Base-by-base conservation (phyloP, 2,329 filamentous ascomycete genomes). In the Coleophoma eucalyptorum region DNA sequence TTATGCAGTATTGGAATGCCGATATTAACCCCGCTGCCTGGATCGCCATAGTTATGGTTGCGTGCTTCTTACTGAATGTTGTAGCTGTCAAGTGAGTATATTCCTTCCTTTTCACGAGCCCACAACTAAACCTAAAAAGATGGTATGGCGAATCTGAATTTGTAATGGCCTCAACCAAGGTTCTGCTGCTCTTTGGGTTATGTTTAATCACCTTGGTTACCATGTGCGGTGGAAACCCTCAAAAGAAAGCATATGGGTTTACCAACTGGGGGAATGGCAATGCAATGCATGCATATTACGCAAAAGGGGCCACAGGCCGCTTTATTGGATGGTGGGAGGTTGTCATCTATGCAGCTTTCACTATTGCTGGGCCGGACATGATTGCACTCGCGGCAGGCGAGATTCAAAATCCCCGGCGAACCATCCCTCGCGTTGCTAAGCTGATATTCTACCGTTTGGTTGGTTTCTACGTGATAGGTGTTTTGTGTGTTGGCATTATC, bases 321-420 rank as follows among this genome's bases (percentile, higher is more conserved):
- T 35, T 35, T 15, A 10, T 35, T 8, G 33, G 15, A 10, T 35
- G 33, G 33, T 35, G 33, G 33, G 15, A 35, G 33, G 33, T 35
- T 35, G 15, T 35, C 33, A 8, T 35, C 33, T 35, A 35, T 15
- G 33, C 33, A 8, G 33, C 33, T 35, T 35, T 35, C 33, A 10
- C 33, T 35, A 15, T 35, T 8, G 33, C 33, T 35, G 33, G 71
- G 48, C 67, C 72, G 12, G 77, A 82, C 57, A 72, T 72, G 44
- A 68, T 81, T 11, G 76, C 75, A 32, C 73, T 78, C 58, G 74
- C 79, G 3, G 77, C 76, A 5, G 78, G 75, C 35, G 78, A 81
- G 62, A 74, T 75, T 13, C 67, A 69, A 50, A 76, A 80, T 52
- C 79, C 79, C 1, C 59, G 75, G 7, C 63, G 66, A 33, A 73